Percentiles rank a stretch among this genome's conserved stretches.
These are phyloP conservation scores for Pythium monospermum DNA, from an alignment of 352 stramenopile species.

Conservation along the genomic window DNA sequence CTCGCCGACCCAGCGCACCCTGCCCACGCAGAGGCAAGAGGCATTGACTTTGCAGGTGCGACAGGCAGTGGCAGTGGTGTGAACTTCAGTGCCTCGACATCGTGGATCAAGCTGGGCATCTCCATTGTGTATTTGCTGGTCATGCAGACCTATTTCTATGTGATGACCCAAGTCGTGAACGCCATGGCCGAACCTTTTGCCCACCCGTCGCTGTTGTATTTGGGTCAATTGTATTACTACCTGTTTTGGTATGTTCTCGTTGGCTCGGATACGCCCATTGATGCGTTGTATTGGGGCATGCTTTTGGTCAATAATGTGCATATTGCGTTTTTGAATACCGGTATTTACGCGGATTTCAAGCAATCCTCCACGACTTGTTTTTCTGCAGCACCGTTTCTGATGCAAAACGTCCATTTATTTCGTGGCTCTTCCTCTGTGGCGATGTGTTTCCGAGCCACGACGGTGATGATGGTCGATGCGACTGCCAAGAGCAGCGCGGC, in stretches of 20 bases:
- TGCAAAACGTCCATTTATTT: slow-evolving; percentile 14
- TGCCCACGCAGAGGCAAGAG: slow-evolving; percentile 11
- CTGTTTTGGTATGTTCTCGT: slow-evolving; percentile 87
- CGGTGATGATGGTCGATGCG: slow-evolving; percentile 15
- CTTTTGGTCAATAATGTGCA: slow-evolving; percentile 81
- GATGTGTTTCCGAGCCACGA: slow-evolving; percentile 55
- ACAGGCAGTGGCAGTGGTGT: slow-evolving; percentile 6
- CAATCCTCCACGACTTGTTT: slow-evolving; percentile 46
- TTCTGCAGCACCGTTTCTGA: slow-evolving; percentile 36
- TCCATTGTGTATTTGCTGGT: slow-evolving; percentile 71
- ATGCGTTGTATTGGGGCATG: slow-evolving; percentile 80
- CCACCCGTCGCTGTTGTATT: slow-evolving; percentile 79
- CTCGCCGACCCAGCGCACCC: slow-evolving; percentile 19
- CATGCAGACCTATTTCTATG: slow-evolving; percentile 85
- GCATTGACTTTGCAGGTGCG: slow-evolving; percentile 9
- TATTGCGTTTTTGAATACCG: slow-evolving; percentile 84
- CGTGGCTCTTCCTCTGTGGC: slow-evolving; percentile 44
- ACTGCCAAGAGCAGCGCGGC: slow-evolving; percentile 9
- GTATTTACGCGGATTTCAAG: slow-evolving; percentile 82
- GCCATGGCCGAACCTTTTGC: slow-evolving; percentile 77
- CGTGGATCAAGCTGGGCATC: slow-evolving; percentile 69
- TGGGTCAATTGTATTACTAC: slow-evolving; percentile 85
- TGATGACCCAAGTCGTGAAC: slow-evolving; percentile 78
- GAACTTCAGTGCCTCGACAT: slow-evolving; percentile 30
- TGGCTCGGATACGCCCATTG: slow-evolving; percentile 72